phyloP scores from a whole-genome alignment of 768 basidiomycete species.

The Hypholoma sublateritium region DNA sequence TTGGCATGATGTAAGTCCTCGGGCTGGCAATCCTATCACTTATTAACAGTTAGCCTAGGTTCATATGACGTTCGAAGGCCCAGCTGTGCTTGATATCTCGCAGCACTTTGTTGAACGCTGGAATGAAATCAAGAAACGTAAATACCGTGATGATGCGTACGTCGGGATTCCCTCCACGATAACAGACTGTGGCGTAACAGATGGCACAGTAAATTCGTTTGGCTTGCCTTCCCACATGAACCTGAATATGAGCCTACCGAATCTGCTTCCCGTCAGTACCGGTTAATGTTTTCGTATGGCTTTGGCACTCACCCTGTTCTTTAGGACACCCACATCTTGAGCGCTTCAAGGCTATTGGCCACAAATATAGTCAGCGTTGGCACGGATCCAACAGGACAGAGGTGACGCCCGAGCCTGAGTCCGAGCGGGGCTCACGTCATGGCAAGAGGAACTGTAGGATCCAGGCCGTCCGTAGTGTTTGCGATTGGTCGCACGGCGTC shows the following conservation, averaged over 20 bases:
- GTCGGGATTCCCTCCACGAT: slow-evolving; percentile 19
- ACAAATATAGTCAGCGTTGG: slow-evolving; percentile 64
- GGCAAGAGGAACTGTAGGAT: slow-evolving; percentile 58
- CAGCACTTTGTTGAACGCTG: slow-evolving; percentile 94
- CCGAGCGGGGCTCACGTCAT: slow-evolving; percentile 25
- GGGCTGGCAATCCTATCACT: too few relatives aligned
- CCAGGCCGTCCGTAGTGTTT: slow-evolving; percentile 83
- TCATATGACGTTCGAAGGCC: slow-evolving; percentile 82
- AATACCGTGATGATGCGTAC: slow-evolving; percentile 51
- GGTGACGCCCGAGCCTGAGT: slow-evolving; percentile 9
- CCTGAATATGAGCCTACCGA: slow-evolving; percentile 61
- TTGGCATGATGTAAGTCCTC: slow-evolving; percentile 83
- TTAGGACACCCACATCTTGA: slow-evolving; percentile 69
- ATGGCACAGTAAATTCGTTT: slow-evolving; percentile 45
- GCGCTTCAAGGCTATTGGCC: slow-evolving; percentile 57
- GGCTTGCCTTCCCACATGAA: slow-evolving; percentile 83
- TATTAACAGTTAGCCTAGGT: slow-evolving; percentile 37
- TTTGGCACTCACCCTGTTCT: background rate
- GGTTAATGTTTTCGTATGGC: background rate
- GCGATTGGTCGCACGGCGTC: slow-evolving; percentile 94
- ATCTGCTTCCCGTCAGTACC: slow-evolving; percentile 51
- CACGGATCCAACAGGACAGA: slow-evolving; percentile 35
- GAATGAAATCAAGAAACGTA: slow-evolving; percentile 88
- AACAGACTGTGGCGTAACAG: background rate
- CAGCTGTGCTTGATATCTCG: slow-evolving; percentile 84